Conservation (phyloP, 805 yeast species). For the Jamesozyma jinghongensis region DNA sequence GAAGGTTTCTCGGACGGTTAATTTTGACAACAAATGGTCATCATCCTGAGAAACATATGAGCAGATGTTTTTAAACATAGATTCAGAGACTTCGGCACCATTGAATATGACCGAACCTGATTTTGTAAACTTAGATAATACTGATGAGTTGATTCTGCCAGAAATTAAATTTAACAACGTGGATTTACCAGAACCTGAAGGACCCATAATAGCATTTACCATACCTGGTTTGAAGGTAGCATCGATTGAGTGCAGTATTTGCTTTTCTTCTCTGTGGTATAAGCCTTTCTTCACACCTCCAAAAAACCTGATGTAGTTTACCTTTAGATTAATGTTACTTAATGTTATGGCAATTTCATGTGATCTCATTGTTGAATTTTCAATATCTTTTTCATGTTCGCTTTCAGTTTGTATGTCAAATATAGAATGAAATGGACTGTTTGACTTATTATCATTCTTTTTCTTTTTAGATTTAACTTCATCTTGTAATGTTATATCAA, state of each 20-base stretch:
- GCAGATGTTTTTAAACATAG: slow-evolving; percentile 37
- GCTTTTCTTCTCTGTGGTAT: slow-evolving; percentile 19
- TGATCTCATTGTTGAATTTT: slow-evolving; percentile 3
- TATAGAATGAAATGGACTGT: slow-evolving; percentile 2
- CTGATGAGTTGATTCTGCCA: slow-evolving; percentile 38
- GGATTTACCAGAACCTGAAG: slow-evolving; percentile 74
- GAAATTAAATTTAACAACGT: slow-evolving; percentile 56
- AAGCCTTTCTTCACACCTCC: slow-evolving; percentile 5
- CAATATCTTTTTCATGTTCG: slow-evolving; percentile 11
- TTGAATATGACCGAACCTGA: slow-evolving; percentile 41
- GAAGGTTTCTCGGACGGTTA: slow-evolving; percentile 73
- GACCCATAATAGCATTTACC: slow-evolving; percentile 70
- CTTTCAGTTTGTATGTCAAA: background rate
- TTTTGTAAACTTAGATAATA: slow-evolving; percentile 25
- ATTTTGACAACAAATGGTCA: slow-evolving; percentile 54
- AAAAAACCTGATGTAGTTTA: slow-evolving; percentile 6
- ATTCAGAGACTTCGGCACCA: slow-evolving; percentile 28
- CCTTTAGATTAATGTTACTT: slow-evolving; percentile 11
- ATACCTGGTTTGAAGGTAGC: slow-evolving; percentile 48
- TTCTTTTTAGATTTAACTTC: slow-evolving; percentile 14
- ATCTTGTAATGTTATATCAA: slow-evolving; percentile 22
- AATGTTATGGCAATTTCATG: slow-evolving; percentile 11
- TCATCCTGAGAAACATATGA: slow-evolving; percentile 82
- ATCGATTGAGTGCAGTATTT: slow-evolving; percentile 37
- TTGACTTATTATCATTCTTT: background rate